A percentile compares a stretch with the other conserved stretches of the same genome.
These are phyloP conservation scores for Mucor indicus DNA, from an alignment of 371 early-diverging fungal genomes.

Conservation along the genomic window DNA sequence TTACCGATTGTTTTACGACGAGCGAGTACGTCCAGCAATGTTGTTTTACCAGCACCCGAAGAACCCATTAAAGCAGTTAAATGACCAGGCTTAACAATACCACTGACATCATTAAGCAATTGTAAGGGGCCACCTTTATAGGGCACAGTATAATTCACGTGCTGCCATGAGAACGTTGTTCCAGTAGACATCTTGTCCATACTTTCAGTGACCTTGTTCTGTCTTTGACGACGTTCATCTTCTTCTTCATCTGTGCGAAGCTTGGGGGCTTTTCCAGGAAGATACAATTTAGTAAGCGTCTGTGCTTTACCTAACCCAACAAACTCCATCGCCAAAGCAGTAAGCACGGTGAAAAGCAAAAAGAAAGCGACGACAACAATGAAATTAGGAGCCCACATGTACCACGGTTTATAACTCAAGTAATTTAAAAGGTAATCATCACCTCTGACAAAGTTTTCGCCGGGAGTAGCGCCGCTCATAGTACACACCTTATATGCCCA, in stretches of 20 bases:
- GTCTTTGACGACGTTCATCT: not conserved
- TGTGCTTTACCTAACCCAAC: slow-evolving; percentile 42
- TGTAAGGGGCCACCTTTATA: slow-evolving; percentile 51
- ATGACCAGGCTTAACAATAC: slow-evolving; percentile 56
- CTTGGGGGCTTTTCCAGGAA: slow-evolving; percentile 31
- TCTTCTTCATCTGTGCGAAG: slow-evolving; percentile 15
- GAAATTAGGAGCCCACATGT: slow-evolving; percentile 53
- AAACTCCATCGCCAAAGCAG: slow-evolving; percentile 51
- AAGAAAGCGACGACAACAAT: slow-evolving; percentile 49
- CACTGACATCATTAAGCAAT: slow-evolving; percentile 47
- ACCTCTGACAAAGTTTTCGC: slow-evolving; percentile 44
- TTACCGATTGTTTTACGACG: slow-evolving; percentile 78
- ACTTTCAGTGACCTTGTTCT: not conserved
- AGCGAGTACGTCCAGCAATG: slow-evolving; percentile 79
- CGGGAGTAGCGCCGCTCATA: slow-evolving; percentile 48
- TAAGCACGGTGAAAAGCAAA: slow-evolving; percentile 44
- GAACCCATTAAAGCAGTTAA: slow-evolving; percentile 85
- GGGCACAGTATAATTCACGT: slow-evolving; percentile 55
- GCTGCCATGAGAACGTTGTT: slow-evolving; percentile 56
- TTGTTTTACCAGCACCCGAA: slow-evolving; percentile 89
- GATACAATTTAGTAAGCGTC: slow-evolving; percentile 53
- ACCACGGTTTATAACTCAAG: slow-evolving; percentile 19
- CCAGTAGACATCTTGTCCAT: slow-evolving; percentile 36
- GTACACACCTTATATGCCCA: slow-evolving; percentile 54
- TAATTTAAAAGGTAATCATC: slow-evolving; percentile 43